Conservation (phyloP, 805 yeast species). For the Wickerhamiella occidentalis region DNA sequence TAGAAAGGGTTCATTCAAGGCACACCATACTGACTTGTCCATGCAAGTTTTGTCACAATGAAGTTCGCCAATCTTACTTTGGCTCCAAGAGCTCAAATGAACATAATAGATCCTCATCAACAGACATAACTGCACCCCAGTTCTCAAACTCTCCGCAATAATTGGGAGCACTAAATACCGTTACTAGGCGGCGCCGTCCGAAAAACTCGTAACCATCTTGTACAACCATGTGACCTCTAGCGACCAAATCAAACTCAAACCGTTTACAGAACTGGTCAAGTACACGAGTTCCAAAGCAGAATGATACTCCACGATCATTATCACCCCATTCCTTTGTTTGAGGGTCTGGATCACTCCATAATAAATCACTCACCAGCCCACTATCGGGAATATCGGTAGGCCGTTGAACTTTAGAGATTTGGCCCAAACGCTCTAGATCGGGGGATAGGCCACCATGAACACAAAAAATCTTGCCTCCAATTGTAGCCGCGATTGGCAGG, state of each 20-base stretch:
- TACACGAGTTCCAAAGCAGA: slow-evolving; percentile 65
- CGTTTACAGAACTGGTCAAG: slow-evolving; percentile 60
- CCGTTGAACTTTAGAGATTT: slow-evolving; percentile 56
- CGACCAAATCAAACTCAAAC: slow-evolving; percentile 66
- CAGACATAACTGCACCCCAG: slow-evolving; percentile 98
- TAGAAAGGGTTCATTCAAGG: no score
- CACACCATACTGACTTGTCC: no score
- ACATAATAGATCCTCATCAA: slow-evolving; percentile 78
- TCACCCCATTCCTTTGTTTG: slow-evolving; percentile 76
- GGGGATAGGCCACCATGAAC: slow-evolving; percentile 81
- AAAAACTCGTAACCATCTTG: slow-evolving; percentile 72
- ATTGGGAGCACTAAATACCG: slow-evolving; percentile 65
- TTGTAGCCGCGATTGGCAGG: slow-evolving; percentile 87
- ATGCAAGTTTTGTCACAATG: no score
- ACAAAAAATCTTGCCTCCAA: slow-evolving; percentile 87
- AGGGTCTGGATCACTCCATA: slow-evolving; percentile 81
- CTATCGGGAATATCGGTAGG: slow-evolving; percentile 80
- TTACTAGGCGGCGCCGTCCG: slow-evolving; percentile 55
- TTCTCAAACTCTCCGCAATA: slow-evolving; percentile 76
- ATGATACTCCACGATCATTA: slow-evolving; percentile 73
- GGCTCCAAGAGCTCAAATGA: slow-evolving; percentile 92
- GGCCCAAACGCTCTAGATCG: slow-evolving; percentile 54
- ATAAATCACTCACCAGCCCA: slow-evolving; percentile 61
- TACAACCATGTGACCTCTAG: slow-evolving; percentile 81
- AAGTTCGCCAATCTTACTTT: neutral